These are phyloP conservation scores for Daldinia sp. DNA, from an alignment of 2,329 filamentous ascomycete species.

Conservation along the genomic window DNA sequence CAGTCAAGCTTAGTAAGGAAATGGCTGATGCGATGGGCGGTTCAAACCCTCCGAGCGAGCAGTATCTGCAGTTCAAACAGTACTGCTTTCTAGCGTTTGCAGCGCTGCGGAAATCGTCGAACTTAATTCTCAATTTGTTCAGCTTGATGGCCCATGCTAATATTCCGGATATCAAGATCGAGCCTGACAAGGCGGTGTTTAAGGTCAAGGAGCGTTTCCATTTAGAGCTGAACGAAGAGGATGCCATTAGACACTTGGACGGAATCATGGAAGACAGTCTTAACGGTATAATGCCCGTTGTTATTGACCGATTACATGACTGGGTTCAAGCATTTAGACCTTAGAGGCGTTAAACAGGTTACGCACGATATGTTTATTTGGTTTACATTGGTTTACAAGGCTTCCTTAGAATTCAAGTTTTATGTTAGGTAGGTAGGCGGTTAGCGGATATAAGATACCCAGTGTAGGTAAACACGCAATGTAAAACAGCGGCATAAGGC, in stretches of 20 bases:
- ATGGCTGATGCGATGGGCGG: conserved; percentile 99
- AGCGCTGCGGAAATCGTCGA: conserved; percentile 86
- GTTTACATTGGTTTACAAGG: neutral
- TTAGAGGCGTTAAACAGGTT: conserved; percentile 5
- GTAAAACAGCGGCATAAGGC: conserved; percentile 14
- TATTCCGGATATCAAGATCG: conserved; percentile 91
- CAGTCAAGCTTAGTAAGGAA: conserved; percentile 96
- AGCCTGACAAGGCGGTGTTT: conserved; percentile 90
- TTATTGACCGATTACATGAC: conserved; percentile 94
- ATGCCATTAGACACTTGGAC: conserved; percentile 88
- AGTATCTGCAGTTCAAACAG: conserved; percentile 90
- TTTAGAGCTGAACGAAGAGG: conserved; percentile 88
- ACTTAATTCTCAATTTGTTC: conserved; percentile 93
- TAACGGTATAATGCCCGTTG: conserved; percentile 87
- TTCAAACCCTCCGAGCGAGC: conserved; percentile 68
- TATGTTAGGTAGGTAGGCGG: neutral
- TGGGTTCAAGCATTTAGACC: conserved; percentile 88
- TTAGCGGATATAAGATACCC: conserved; percentile 21
- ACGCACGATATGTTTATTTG: neutral
- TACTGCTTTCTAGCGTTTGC: conserved; percentile 97
- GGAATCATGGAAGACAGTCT: conserved; percentile 89
- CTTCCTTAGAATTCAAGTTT: too few relatives aligned
- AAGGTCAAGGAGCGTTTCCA: conserved; percentile 97
- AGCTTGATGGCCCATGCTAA: conserved; percentile 97
- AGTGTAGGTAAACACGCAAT: conserved; percentile 16